Base-by-base conservation (phyloP, 305 asterid species). In the Fraxinus latifolia region DNA sequence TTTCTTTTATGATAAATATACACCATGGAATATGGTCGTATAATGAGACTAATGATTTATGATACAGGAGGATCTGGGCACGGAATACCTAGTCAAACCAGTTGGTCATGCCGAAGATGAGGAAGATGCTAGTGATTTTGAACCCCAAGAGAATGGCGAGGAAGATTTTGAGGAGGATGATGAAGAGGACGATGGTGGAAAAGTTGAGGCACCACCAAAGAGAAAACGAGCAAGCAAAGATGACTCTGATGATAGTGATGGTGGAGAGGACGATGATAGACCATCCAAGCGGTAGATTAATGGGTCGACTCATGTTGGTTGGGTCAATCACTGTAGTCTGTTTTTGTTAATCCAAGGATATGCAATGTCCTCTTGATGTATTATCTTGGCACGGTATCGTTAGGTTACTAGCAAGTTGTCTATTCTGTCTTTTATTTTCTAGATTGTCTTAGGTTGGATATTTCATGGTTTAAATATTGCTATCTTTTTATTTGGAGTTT, bases 41-140 rank as follows among this genome's bases (percentile, higher is more conserved):
- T 60, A 3, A 25, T 25, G 23, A 74, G 76, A 58, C 33, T 34
- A 33, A 23, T 73, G 79, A 9, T 15, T 70, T 1, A 17, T 44
- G 5, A 47, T 12, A 60, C 78, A 94, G 96, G 95, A 85, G 80
- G 97, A 95, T 89, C 85, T 93, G 82, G 97, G 97, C 42, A 95
- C 97, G 0, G 97, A 93, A 80, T 91, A 89, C 89, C 91, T 95
- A 25, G 93, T 92, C 33, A 87, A 91, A 84, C 97, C 97, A 55
- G 88, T 93, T 4, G 96, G 83, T 32, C 93, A 75, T 14, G 93
- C 96, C 23, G 98, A 93, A 85, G 98, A 93, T 6, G 97, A 92
- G 84, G 95, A 91, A 89, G 97, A 93, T 81, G 92, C 97, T 3
- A 92, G 97, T 78, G 98, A 95, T 82, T 93, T 95, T 55, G 98